These are phyloP conservation scores for Erucastrum elatum DNA, from an alignment of 345 rosid genomes.

Conservation along the genomic window DNA sequence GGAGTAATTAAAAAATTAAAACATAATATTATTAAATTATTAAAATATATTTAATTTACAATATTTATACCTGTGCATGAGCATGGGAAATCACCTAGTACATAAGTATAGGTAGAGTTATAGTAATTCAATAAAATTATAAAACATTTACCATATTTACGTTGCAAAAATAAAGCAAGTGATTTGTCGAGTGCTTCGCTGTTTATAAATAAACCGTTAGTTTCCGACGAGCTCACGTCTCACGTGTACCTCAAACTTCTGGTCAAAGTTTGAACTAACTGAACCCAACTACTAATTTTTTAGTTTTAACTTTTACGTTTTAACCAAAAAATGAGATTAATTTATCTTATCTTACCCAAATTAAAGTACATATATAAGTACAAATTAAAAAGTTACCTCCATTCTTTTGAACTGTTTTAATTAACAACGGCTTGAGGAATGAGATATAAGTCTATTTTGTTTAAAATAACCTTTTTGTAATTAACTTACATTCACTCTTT, in stretches of 20 bases:
- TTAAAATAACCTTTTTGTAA: no score
- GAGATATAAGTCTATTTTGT: no score
- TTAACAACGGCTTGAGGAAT: neutral
- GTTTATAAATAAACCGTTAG: constrained; percentile 11
- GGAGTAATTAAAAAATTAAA: no score
- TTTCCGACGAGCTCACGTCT: constrained; percentile 12
- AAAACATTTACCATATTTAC: neutral
- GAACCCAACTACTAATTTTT: constrained; percentile 7
- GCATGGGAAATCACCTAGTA: no score
- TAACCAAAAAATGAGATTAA: neutral
- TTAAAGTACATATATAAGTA: neutral
- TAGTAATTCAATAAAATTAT: neutral
- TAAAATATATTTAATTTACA: no score
- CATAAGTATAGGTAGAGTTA: no score
- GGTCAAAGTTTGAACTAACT: constrained; percentile 33
- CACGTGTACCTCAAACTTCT: constrained; percentile 15
- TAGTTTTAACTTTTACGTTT: neutral
- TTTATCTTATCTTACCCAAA: neutral
- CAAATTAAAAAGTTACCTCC: no score
- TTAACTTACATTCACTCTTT: neutral
- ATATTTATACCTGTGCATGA: no score
- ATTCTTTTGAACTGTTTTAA: neutral
- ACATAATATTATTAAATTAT: no score
- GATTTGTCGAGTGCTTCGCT: constrained; percentile 38
- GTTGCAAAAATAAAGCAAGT: neutral